Conservation (phyloP, 345 rosid species). For the Citrus trifoliata region DNA sequence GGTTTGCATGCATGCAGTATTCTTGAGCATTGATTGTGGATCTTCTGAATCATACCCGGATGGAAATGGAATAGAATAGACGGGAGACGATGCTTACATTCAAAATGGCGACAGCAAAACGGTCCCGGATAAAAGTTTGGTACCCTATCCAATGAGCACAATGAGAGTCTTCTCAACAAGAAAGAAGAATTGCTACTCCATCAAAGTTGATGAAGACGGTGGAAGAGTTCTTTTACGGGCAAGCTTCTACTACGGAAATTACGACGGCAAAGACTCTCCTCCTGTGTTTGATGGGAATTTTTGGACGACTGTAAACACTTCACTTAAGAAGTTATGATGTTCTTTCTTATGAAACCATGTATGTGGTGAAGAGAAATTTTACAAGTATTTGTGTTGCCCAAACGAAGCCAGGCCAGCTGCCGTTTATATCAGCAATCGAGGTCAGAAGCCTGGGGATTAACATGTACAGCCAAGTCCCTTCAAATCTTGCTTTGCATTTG, state of each 20-base stretch:
- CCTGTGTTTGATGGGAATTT: slow-evolving; percentile 29
- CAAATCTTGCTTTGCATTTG: slow-evolving; percentile 14
- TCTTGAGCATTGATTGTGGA: not conserved
- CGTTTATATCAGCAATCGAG: slow-evolving; percentile 29
- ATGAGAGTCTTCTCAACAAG: slow-evolving; percentile 23
- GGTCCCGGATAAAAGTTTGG: not conserved
- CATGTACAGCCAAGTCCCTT: slow-evolving; percentile 10
- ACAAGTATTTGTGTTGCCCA: slow-evolving; percentile 26
- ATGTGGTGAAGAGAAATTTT: slow-evolving; percentile 4
- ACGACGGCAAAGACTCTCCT: slow-evolving; percentile 20
- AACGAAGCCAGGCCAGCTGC: slow-evolving; percentile 22
- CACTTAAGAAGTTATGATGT: not conserved
- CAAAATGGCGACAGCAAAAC: not conserved
- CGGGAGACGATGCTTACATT: slow-evolving; percentile 13
- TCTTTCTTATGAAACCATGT: slow-evolving; percentile 12
- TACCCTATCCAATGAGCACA: slow-evolving; percentile 12
- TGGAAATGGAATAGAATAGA: not conserved
- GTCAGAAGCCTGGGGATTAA: slow-evolving; percentile 12
- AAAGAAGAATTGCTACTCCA: slow-evolving; percentile 26
- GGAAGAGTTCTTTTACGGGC: slow-evolving; percentile 16
- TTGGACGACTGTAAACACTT: slow-evolving; percentile 20
- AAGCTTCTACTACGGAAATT: slow-evolving; percentile 28
- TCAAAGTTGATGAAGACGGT: not conserved
- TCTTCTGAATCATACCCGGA: not conserved
- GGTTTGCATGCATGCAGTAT: not conserved